Evolutionary conservation across 208 protist genomes (phyloP).

Genomic region (Acanthamoeba healyi): DNA sequence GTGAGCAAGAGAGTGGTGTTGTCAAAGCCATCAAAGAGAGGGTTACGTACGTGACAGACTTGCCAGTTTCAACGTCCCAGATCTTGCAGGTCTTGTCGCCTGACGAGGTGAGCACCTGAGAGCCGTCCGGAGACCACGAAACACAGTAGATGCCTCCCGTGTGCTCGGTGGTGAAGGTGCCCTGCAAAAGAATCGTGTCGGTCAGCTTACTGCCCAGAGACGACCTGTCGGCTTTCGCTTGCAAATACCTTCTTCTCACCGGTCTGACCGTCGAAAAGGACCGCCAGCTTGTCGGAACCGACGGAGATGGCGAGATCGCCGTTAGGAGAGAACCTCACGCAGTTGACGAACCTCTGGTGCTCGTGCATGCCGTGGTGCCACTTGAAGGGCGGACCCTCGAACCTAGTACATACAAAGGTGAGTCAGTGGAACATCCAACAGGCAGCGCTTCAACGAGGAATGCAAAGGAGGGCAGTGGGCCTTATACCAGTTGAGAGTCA

Average conservation of each 20-base stretch:
- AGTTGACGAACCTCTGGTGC: conserved; percentile 88
- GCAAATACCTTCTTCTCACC: conserved; percentile 85
- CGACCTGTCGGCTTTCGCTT: too few relatives aligned
- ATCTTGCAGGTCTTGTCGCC: conserved; percentile 91
- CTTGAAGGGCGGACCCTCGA: conserved; percentile 72
- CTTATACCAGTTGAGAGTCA: conserved; percentile 27
- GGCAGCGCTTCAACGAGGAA: too few relatives aligned
- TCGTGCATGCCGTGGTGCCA: conserved; percentile 71
- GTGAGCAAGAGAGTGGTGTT: too few relatives aligned
- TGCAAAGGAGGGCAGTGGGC: too few relatives aligned
- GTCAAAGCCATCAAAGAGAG: too few relatives aligned
- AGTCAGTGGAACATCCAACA: too few relatives aligned
- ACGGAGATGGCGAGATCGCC: conserved; percentile 81
- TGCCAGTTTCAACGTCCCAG: conserved; percentile 84
- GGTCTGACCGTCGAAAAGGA: conserved; percentile 88
- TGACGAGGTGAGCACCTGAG: conserved; percentile 87
- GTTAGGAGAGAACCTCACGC: conserved; percentile 88
- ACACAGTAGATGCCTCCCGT: conserved; percentile 85
- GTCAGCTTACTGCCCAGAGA: too few relatives aligned
- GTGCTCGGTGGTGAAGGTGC: conserved; percentile 77
- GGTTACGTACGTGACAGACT: conserved; percentile 39
- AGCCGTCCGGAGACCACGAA: conserved; percentile 84
- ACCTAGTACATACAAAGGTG: not conserved
- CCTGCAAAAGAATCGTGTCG: too few relatives aligned
- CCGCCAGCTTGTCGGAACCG: conserved; percentile 84